Evolutionary conservation across 257 asterid genomes (phyloP).

Genomic region (Solanum raphanifolium): DNA sequence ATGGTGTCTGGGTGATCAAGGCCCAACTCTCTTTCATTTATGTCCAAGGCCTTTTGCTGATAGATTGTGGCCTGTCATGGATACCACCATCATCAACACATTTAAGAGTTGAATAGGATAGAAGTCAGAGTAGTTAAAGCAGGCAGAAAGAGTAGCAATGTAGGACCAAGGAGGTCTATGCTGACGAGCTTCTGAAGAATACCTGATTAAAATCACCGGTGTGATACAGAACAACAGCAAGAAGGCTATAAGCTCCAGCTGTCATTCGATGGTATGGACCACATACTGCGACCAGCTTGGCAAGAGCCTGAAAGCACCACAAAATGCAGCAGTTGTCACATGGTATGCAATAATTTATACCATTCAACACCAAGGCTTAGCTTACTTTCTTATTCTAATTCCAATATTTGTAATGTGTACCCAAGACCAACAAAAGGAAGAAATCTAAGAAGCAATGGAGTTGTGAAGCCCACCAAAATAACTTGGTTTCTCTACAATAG

Average conservation of each 20-base stretch:
- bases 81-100: neutral
- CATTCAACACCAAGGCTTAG: neutral
- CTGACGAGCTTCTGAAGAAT: neutral
- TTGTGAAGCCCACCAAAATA: neutral
- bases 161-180: neutral
- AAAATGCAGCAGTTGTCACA: neutral
- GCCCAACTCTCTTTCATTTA: constrained; percentile 96
- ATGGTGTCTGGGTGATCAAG: constrained; percentile 99
- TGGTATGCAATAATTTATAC: neutral
- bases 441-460: neutral
- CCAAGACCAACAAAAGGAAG: neutral
- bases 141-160: neutral
- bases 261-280: constrained; percentile 96
- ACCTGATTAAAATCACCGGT: constrained; percentile 99
- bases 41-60: constrained; percentile 96
- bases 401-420: neutral
- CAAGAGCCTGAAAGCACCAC: constrained; percentile 61
- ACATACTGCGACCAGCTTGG: constrained; percentile 92
- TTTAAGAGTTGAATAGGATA: neutral
- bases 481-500: neutral
- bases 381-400: neutral
- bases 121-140: neutral
- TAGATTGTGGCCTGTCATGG: constrained; percentile 73
- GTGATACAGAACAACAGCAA: constrained; percentile 97
- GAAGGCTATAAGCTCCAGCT: constrained; percentile 97